Conservation (phyloP, 1,284 basidiomycete genomes). For the Ustilago vetiveriae region DNA sequence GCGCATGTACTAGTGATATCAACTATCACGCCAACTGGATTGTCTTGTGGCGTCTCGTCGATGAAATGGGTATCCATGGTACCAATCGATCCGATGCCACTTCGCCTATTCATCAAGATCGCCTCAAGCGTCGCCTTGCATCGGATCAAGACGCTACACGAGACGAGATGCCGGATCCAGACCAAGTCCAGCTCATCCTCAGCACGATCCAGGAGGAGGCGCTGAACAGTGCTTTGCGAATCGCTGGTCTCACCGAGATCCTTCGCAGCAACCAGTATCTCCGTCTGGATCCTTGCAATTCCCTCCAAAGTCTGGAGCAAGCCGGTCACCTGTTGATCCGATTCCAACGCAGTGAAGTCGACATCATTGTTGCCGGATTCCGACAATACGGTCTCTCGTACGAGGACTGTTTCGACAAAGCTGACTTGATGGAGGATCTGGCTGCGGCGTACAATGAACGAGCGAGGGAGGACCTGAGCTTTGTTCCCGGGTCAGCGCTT, state of each 20-base stretch:
- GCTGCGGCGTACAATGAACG: constrained; percentile 37
- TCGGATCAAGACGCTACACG: not conserved
- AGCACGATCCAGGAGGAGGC: constrained; percentile 74
- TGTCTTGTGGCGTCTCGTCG: constrained; percentile 70
- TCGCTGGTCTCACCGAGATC: constrained; percentile 78
- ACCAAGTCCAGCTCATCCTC: constrained; percentile 24
- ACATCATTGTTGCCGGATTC: constrained; percentile 82
- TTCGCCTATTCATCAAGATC: constrained; percentile 34
- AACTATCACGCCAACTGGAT: constrained; percentile 85
- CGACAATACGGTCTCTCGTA: constrained; percentile 77
- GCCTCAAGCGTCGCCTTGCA: constrained; percentile 13
- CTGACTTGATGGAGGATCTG: constrained; percentile 70
- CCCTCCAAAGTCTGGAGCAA: constrained; percentile 31
- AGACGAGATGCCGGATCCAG: constrained; percentile 47
- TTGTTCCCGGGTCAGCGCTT: constrained; percentile 37
- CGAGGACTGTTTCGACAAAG: constrained; percentile 83
- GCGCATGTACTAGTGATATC: constrained; percentile 82
- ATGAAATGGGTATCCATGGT: constrained; percentile 78
- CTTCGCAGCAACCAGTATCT: constrained; percentile 50
- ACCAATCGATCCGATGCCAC: constrained; percentile 37
- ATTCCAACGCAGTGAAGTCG: constrained; percentile 72
- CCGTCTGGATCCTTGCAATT: constrained; percentile 53
- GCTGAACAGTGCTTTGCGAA: constrained; percentile 81
- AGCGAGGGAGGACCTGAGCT: constrained; percentile 26
- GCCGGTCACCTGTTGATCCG: constrained; percentile 46